Evolutionary conservation across 139 green algal genomes (phyloP).

Genomic region (Tetradesmus obliquus): DNA sequence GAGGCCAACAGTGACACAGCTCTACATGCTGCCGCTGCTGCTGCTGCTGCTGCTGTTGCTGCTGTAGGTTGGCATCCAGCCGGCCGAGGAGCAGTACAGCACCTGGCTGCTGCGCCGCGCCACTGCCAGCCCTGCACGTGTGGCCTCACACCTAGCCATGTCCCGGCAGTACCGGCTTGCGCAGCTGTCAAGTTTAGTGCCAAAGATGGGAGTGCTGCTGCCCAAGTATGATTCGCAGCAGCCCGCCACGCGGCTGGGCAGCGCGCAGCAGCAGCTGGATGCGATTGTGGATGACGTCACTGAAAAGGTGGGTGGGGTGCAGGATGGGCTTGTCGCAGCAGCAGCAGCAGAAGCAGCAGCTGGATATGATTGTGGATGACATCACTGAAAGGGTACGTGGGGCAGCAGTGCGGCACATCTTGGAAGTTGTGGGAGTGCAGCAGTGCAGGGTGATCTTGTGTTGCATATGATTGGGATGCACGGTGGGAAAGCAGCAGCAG

Average conservation of each 20-base stretch:
- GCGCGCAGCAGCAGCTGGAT: not conserved
- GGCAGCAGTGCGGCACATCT: too few species aligned
- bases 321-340: not conserved
- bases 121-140: not conserved
- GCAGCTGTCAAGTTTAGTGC: not conserved
- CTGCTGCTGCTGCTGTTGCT: too few species aligned
- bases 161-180: not conserved
- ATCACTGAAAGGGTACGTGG: not conserved
- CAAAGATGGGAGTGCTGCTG: not conserved
- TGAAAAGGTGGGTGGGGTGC: not conserved
- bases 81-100: conserved; percentile 1
- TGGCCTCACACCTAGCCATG: not conserved
- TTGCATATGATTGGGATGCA: too few species aligned
- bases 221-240: not conserved
- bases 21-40: too few species aligned
- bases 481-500: too few species aligned
- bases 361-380: not conserved
- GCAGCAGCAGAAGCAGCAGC: not conserved
- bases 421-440: too few species aligned
- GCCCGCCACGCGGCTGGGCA: not conserved
- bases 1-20: too few species aligned
- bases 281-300: not conserved
- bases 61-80: too few species aligned
- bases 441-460: not conserved
- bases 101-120: not conserved